Percentiles rank a stretch among this genome's conserved stretches.
Conservation (phyloP, 371 early-diverging fungal species). For the Haplosporangium sp. region DNA sequence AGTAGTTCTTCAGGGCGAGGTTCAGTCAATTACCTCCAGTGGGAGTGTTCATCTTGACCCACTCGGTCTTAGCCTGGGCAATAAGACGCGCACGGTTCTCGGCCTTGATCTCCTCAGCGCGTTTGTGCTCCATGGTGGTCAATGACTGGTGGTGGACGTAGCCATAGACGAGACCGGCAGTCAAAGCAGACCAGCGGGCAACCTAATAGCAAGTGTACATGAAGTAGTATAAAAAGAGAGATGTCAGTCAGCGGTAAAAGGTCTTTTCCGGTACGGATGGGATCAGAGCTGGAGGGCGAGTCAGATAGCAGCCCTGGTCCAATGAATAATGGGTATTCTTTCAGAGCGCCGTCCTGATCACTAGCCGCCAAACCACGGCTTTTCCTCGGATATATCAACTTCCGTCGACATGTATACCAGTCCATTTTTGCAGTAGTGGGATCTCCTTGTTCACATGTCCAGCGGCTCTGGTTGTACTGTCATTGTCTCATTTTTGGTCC, state of each 20-base stretch:
- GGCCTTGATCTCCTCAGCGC: conserved; percentile 68
- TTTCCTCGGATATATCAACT: too few species aligned
- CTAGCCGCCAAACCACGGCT: too few species aligned
- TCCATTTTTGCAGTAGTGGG: too few species aligned
- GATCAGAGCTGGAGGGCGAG: too few species aligned
- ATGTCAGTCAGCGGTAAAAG: background rate
- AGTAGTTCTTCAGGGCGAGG: too few species aligned
- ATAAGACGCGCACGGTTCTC: conserved; percentile 76
- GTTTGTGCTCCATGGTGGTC: conserved; percentile 68
- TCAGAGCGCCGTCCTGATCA: too few species aligned
- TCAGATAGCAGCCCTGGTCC: too few species aligned
- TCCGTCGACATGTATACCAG: too few species aligned
- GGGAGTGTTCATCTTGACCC: conserved; percentile 67
- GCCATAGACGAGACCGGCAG: conserved; percentile 78
- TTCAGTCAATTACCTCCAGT: conserved; percentile 40
- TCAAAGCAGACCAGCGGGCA: conserved; percentile 83
- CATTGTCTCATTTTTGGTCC: conserved; percentile 1
- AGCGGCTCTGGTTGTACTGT: too few species aligned
- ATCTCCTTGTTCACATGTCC: too few species aligned
- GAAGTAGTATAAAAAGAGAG: background rate
- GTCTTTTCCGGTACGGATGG: background rate
- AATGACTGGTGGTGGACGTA: conserved; percentile 74
- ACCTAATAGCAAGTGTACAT: conserved; percentile 58
- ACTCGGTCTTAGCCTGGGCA: conserved; percentile 77
- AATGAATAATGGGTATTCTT: too few species aligned